Percentiles rank a stretch among this genome's conserved stretches.
Conservation (phyloP, 2,329 filamentous ascomycete genomes). For the Aspergillus felis region DNA sequence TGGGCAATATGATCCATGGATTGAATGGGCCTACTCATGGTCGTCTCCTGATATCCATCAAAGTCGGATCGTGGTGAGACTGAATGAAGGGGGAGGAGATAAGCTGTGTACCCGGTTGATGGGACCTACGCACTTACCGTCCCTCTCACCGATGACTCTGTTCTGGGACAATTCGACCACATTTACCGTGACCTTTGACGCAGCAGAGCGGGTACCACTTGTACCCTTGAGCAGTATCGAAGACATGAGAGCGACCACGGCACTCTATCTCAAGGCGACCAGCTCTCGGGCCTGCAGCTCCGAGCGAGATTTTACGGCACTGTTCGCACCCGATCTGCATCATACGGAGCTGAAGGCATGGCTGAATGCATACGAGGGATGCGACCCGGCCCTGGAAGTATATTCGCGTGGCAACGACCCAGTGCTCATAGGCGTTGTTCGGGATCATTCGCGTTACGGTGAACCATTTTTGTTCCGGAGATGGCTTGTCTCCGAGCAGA, state of each 20-base stretch:
- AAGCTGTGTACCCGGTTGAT: constrained; percentile 19
- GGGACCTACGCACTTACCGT: constrained; percentile 13
- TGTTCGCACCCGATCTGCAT: constrained; percentile 24
- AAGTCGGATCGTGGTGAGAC: constrained; percentile 18
- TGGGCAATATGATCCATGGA: constrained; percentile 29
- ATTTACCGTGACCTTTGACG: constrained; percentile 17
- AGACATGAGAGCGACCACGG: constrained; percentile 30
- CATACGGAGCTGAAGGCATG: constrained; percentile 16
- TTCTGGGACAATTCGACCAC: constrained; percentile 27
- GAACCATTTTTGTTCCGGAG: constrained; percentile 22
- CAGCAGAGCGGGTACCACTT: constrained; percentile 4
- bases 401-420: constrained; percentile 10
- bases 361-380: constrained; percentile 18
- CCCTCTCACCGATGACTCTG: constrained; percentile 21
- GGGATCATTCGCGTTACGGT: constrained; percentile 21
- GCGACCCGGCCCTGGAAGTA: constrained; percentile 18
- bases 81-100: constrained; percentile 8
- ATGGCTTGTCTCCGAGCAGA: constrained; percentile 17
- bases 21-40: constrained; percentile 26
- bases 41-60: constrained; percentile 17
- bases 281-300: constrained; percentile 4
- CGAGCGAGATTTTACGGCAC: constrained; percentile 22
- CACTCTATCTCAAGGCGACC: constrained; percentile 23
- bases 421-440: constrained; percentile 21
- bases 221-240: constrained; percentile 19